Evolutionary conservation across 768 basidiomycete species (phyloP).

Genomic region (Psilocybe azurescens): DNA sequence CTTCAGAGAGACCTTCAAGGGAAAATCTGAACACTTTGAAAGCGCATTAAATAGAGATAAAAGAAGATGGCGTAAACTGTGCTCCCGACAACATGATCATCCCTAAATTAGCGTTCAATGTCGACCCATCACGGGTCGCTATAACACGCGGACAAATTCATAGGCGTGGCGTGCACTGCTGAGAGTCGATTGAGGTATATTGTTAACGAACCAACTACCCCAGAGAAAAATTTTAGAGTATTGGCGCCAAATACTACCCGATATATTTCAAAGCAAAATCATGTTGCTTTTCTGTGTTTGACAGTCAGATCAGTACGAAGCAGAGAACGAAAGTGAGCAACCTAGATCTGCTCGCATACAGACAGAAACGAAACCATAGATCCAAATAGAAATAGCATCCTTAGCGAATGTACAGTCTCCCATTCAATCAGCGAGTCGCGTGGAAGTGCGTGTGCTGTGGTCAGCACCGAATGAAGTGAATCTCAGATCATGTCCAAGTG

Average conservation of each 20-base stretch:
- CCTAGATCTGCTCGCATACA: too few relatives aligned
- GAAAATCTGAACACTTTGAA: background rate
- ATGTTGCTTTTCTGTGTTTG: background rate
- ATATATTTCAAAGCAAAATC: background rate
- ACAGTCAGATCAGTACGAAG: too few relatives aligned
- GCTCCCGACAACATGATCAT: background rate
- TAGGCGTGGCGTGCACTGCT: background rate
- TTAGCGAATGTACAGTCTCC: background rate
- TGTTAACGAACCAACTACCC: background rate
- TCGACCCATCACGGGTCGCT: constrained; percentile 4
- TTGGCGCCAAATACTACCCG: background rate
- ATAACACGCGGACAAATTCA: constrained; percentile 1
- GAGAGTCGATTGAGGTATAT: background rate
- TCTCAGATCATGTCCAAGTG: background rate
- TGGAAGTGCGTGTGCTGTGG: background rate
- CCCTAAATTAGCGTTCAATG: background rate
- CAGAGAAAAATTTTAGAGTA: background rate
- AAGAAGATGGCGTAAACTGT: background rate
- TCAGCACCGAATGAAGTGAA: background rate
- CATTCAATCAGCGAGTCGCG: background rate
- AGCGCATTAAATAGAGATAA: background rate
- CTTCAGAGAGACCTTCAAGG: constrained; percentile 8
- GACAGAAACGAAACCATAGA: background rate
- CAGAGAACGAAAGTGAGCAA: too few relatives aligned
- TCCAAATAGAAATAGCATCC: background rate